Evolutionary conservation across 352 stramenopile genomes (phyloP).

Genomic region (Phytophthora cryptogea): DNA sequence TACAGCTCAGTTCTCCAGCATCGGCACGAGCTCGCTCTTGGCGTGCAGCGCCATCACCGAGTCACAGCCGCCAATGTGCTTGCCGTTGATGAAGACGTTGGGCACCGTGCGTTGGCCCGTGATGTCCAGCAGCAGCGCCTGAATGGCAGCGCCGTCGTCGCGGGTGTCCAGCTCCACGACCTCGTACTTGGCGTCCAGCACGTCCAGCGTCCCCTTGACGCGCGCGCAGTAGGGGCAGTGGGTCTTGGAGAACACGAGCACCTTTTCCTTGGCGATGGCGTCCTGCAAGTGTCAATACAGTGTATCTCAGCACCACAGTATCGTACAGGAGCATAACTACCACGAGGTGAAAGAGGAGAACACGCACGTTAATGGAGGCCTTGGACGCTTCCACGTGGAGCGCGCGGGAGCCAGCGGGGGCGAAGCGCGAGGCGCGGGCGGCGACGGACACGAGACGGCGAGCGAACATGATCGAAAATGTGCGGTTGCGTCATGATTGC

Average conservation of each 20-base stretch:
- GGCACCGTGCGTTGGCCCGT: slow-evolving; percentile 96
- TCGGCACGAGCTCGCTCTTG: slow-evolving; percentile 52
- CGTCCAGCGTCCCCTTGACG: slow-evolving; percentile 90
- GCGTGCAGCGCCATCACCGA: slow-evolving; percentile 57
- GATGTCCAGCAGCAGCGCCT: slow-evolving; percentile 88
- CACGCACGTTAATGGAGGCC: slow-evolving; percentile 56
- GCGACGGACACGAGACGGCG: slow-evolving; percentile 26
- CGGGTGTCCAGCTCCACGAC: slow-evolving; percentile 75
- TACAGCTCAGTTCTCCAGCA: slow-evolving; percentile 53
- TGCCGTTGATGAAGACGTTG: slow-evolving; percentile 98
- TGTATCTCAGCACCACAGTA: neutral
- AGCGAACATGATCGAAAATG: slow-evolving; percentile 18
- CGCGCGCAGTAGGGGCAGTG: slow-evolving; percentile 93
- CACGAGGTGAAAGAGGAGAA: neutral
- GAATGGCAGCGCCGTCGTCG: slow-evolving; percentile 90
- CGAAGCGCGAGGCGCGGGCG: slow-evolving; percentile 21
- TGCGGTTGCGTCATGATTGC: neutral
- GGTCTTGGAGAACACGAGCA: slow-evolving; percentile 96
- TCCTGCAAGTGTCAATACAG: slow-evolving; percentile 32
- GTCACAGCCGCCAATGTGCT: slow-evolving; percentile 96
- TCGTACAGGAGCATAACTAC: neutral
- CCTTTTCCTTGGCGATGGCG: slow-evolving; percentile 65
- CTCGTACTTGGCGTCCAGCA: slow-evolving; percentile 67
- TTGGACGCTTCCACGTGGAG: slow-evolving; percentile 70
- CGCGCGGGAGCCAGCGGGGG: slow-evolving; percentile 24